Base-by-base conservation (phyloP, 345 rosid species). In the Fremontodendron californicum region DNA sequence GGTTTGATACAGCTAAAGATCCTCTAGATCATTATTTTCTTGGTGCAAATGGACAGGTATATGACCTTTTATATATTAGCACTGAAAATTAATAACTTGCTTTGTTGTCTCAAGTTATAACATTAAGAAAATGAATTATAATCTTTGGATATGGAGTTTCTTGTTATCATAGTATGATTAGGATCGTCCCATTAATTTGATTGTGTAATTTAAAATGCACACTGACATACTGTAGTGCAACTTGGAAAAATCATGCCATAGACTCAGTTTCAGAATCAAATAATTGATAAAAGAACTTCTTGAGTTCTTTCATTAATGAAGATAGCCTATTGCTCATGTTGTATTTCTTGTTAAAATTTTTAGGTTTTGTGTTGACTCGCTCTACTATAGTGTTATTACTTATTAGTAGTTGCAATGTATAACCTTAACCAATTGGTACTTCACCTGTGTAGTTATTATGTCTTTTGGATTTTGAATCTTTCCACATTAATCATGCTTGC, bases 1-100 rank as follows among this genome's bases (percentile, higher is more conserved):
- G 87, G 80, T 94, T 94, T 83, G 98, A 96, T 78, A 87, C 84
- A 42, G 83, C 89, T 74, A 89, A 87, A 83, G 95, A 88, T 80
- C 97, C 97, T 75, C 66, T 81, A 70, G 98, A 94, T 87, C 77
- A 96, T 86, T 86, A 92, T 82, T 96, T 87, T 78, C 89, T 89
- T 81, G 88, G 84, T 73, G 78, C 87, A 57, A 85, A 78, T 86
- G 90, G 77, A 52, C 94, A 90, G 99, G 97, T 94, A 87, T 51
- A 61, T 61, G 19, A 33, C 10, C 13, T 33, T 40, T 61, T 49
- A 63, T 2, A 15, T 43, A 43, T 43, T 52, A 11, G 45, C 49
- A 23, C 23, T 54, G 35, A 25, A 43, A 33, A 62, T 43, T 16
- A 29, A 75, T 62, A 45, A 15, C 60, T n/a, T 62, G 25, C 74